Base-by-base conservation (phyloP, 495 filamentous ascomycete genomes). In the Chlorociboria aeruginascens region DNA sequence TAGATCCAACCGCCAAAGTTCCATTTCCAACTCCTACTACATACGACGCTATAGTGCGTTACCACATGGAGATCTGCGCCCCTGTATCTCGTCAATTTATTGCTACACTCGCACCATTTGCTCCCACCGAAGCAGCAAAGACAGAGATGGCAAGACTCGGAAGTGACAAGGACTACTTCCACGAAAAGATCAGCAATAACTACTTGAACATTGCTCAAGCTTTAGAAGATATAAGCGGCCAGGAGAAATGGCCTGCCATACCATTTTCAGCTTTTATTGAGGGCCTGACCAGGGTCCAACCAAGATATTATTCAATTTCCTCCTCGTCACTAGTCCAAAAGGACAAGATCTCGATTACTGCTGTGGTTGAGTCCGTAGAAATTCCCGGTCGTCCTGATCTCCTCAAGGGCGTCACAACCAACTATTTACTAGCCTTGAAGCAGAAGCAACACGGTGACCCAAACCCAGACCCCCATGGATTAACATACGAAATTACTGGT, bases 301-400 rank as follows among this genome's bases (percentile, higher is more conserved):
- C 93, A 8, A 86, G 92, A 29, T 99, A 97, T 73, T 99, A 99
- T 71, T 97, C 93, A 20, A 99, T 99, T 64, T 99, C 92, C 17
- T 97, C 93, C 0, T 96, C 90, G 0, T 96, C 92, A 17, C 64
- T 87, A 8, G 92, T 94, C 34, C 89, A 99, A 51, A 89, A 92
- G 65, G 81, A 93, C 62, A 82, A 86, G 68, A 85, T 97, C 53
- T 84, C 92, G 51, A 83, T 99, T 55, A 99, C 92, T 3, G 90
- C 90, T 47, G 86, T 97, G 32, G 92, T 99, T 48, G 93, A 95
- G 65, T 83, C 82, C 34, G 70, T 85, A 52, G 65, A 74, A 33
- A 73, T 90, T 48, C 84, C 89, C 25, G 86, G 86, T 49, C 79
- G 82, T 39, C 72, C 77, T 9, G 83, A 96, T 59, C 64, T 92